A percentile compares a stretch with the other conserved stretches of the same genome.
Conservation (phyloP, 2,329 filamentous ascomycete genomes). For the Cyanodermella asteris region DNA sequence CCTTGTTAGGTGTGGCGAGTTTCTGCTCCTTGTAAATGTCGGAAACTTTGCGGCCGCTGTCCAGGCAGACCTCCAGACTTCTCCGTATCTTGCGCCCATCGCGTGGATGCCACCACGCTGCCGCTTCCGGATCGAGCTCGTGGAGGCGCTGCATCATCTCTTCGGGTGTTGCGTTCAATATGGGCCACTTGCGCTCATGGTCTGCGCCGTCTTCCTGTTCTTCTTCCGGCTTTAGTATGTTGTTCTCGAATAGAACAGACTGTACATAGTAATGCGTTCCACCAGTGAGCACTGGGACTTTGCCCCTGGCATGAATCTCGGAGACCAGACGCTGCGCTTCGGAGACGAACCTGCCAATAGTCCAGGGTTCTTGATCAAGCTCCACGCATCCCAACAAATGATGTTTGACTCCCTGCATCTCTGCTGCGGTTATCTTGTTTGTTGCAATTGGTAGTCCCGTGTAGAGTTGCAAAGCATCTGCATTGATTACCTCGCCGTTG, state of each 20-base stretch:
- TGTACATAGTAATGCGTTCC: conserved; percentile 94
- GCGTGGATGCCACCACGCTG: conserved; percentile 78
- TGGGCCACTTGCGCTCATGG: conserved; percentile 34
- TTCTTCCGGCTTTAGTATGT: conserved; percentile 27
- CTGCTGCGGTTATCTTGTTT: conserved; percentile 62
- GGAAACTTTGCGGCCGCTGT: conserved; percentile 60
- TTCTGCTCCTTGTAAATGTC: conserved; percentile 70
- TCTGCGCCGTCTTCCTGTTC: conserved; percentile 10
- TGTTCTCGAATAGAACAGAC: conserved; percentile 60
- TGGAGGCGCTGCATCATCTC: conserved; percentile 49
- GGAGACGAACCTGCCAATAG: conserved; percentile 52
- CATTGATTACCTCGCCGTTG: conserved; percentile 88
- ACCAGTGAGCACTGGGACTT: conserved; percentile 73
- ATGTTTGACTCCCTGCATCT: conserved; percentile 63
- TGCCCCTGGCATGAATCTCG: conserved; percentile 58
- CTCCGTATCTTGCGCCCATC: conserved; percentile 75
- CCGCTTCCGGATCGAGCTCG: conserved; percentile 76
- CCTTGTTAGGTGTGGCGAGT: conserved; percentile 7
- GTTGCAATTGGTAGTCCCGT: conserved; percentile 79
- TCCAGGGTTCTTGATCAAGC: conserved; percentile 61
- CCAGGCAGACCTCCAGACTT: conserved; percentile 74
- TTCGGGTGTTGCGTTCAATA: conserved; percentile 50
- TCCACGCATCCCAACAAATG: conserved; percentile 67
- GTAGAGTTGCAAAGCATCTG: conserved; percentile 97
- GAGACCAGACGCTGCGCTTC: conserved; percentile 47